phyloP scores from a whole-genome alignment of 768 basidiomycete genomes.

The Strobilomyces confusus region DNA sequence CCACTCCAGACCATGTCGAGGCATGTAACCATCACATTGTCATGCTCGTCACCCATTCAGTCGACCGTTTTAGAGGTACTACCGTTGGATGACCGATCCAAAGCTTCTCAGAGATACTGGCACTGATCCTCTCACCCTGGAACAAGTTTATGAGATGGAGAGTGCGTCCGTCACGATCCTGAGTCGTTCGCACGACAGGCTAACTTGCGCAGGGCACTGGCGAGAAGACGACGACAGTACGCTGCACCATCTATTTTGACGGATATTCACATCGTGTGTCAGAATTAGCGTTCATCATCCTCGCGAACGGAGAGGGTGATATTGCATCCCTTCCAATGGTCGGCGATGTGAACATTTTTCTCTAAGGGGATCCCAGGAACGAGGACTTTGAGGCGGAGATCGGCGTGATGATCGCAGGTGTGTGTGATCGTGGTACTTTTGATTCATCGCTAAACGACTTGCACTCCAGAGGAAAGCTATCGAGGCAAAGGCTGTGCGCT shows the following conservation, averaged over 20 bases:
- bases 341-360: conserved; percentile 90
- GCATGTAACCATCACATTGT: neutral
- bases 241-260: neutral
- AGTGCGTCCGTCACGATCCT: conserved; percentile 40
- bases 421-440: neutral
- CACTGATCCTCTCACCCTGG: conserved; percentile 74
- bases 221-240: conserved; percentile 77
- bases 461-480: conserved; percentile 55
- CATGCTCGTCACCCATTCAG: neutral
- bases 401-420: conserved; percentile 92
- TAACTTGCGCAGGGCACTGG: conserved; percentile 64
- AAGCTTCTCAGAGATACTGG: conserved; percentile 75
- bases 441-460: neutral
- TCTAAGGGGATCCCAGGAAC: conserved; percentile 49
- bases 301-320: conserved; percentile 38
- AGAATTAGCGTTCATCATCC: conserved; percentile 90
- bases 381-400: conserved; percentile 69
- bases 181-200: neutral
- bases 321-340: conserved; percentile 59
- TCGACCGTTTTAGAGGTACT: conserved; percentile 55
- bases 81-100: conserved; percentile 82
- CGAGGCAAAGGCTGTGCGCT: conserved; percentile 65
- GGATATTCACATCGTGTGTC: conserved; percentile 4
- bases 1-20: conserved; percentile 53
- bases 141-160: conserved; percentile 89